phyloP scores from a whole-genome alignment of 2,329 filamentous ascomycete species.

The Penicillium glabrum region DNA sequence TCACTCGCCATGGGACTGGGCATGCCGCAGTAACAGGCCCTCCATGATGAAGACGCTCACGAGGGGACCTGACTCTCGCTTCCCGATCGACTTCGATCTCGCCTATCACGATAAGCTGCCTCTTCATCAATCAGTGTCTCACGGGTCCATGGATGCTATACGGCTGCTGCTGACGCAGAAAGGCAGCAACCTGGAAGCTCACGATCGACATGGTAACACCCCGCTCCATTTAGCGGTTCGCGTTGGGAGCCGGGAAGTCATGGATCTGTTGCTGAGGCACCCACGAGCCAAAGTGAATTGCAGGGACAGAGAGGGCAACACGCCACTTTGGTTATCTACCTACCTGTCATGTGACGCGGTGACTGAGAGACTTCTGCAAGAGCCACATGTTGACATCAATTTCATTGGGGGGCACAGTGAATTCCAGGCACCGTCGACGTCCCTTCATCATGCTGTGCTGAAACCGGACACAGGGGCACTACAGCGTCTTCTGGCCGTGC shows the following conservation, averaged over 20 bases:
- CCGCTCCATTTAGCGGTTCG: too few species aligned
- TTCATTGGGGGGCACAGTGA: too few species aligned
- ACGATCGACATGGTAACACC: too few species aligned
- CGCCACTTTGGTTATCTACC: too few species aligned
- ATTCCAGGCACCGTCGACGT: slow-evolving; percentile 1
- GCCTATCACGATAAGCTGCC: background rate
- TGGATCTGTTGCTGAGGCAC: too few species aligned
- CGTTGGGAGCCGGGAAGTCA: too few species aligned
- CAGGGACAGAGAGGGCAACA: too few species aligned
- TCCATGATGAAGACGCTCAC: background rate
- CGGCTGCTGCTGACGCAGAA: background rate
- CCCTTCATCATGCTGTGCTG: slow-evolving; percentile 2
- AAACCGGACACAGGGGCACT: slow-evolving; percentile 1
- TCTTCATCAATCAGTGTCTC: background rate
- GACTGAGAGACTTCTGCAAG: slow-evolving; percentile 1
- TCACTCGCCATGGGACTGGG: background rate
- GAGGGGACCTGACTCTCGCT: background rate
- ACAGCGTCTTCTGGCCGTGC: background rate
- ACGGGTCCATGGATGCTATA: slow-evolving; percentile 2
- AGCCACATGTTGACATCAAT: too few species aligned
- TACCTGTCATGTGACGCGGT: too few species aligned
- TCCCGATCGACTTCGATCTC: background rate
- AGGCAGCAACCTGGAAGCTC: too few species aligned
- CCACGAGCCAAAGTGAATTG: too few species aligned
- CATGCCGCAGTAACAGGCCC: background rate